These are phyloP conservation scores for Colletotrichum tamarilloi DNA, from an alignment of 2,329 filamentous ascomycete genomes.

Conservation along the genomic window DNA sequence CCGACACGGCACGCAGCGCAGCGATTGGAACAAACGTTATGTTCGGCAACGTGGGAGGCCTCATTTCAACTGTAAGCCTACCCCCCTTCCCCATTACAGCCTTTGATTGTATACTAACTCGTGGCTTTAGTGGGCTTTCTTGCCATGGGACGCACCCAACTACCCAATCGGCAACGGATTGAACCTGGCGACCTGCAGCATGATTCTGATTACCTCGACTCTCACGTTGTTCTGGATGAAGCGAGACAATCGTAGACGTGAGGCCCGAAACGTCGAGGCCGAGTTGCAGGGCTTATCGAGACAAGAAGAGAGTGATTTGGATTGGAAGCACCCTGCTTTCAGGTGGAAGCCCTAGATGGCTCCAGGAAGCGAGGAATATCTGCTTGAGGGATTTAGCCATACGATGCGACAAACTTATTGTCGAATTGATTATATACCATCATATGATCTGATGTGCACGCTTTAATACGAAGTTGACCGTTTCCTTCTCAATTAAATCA, in stretches of 20 bases:
- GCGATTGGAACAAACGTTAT: conserved; percentile 72
- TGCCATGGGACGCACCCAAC: conserved; percentile 71
- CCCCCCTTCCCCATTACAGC: neutral
- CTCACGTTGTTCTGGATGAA: conserved; percentile 69
- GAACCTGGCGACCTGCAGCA: conserved; percentile 72
- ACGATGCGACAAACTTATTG: too few relatives aligned
- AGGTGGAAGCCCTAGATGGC: conserved; percentile 58
- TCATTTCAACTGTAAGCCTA: conserved; percentile 40
- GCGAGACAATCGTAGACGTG: conserved; percentile 62
- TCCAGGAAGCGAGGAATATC: neutral
- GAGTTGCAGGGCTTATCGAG: conserved; percentile 65
- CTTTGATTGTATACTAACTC: neutral
- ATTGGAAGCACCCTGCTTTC: conserved; percentile 75
- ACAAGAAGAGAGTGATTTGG: conserved; percentile 68
- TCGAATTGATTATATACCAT: too few relatives aligned
- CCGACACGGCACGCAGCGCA: conserved; percentile 71
- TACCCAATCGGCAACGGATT: conserved; percentile 78
- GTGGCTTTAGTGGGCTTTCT: conserved; percentile 63
- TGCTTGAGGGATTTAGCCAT: neutral
- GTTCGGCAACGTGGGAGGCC: conserved; percentile 68
- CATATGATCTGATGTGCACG: too few relatives aligned
- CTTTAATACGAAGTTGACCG: too few relatives aligned
- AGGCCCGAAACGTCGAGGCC: conserved; percentile 43
- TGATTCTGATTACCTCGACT: conserved; percentile 63
- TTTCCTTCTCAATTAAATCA: too few relatives aligned